phyloP scores from a whole-genome alignment of 2,329 filamentous ascomycete genomes.

The Penicillium sp. region DNA sequence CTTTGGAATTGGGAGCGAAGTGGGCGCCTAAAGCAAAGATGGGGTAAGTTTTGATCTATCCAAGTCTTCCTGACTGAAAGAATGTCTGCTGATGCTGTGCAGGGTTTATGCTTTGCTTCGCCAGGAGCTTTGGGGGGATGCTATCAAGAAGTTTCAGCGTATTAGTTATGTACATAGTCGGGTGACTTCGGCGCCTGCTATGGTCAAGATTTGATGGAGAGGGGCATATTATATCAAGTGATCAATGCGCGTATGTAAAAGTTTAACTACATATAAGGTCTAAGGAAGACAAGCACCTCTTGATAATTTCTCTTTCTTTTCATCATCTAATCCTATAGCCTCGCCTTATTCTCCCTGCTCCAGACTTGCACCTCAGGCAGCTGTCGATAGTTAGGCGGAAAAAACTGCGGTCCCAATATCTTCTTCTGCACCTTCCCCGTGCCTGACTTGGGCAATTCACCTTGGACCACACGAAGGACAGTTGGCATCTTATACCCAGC shows the following conservation, averaged over 20 bases:
- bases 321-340: constrained; percentile 4
- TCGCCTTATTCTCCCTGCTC: constrained; percentile 16
- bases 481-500: constrained; percentile 91
- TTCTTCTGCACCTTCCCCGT: constrained; percentile 74
- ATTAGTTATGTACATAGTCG: constrained; percentile 55
- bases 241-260: background rate
- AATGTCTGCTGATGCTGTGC: background rate
- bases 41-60: constrained; percentile 16
- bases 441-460: constrained; percentile 50
- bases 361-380: constrained; percentile 29
- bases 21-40: constrained; percentile 38
- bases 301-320: too few relatives aligned
- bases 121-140: constrained; percentile 54
- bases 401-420: constrained; percentile 31
- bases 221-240: background rate
- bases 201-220: constrained; percentile 15
- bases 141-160: constrained; percentile 48
- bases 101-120: constrained; percentile 51
- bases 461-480: constrained; percentile 72
- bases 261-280: background rate
- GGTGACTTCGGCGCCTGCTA: constrained; percentile 16
- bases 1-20: constrained; percentile 44
- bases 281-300: too few relatives aligned
- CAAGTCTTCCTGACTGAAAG: too few relatives aligned
- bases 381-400: constrained; percentile 29